Conservation (phyloP, 306 rosid species). For the Dalbergia cultrata region DNA sequence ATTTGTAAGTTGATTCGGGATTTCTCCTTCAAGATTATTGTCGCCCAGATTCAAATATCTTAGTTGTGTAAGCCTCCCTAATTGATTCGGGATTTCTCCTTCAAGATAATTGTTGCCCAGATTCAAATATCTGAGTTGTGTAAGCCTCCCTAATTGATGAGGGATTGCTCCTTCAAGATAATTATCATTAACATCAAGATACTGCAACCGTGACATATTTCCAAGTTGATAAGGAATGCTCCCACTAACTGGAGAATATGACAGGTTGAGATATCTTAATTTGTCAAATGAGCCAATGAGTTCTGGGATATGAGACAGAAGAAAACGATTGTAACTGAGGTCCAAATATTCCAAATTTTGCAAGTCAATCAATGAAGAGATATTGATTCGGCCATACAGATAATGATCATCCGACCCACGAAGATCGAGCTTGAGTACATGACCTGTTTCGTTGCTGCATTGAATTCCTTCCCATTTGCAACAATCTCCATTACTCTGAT, state of each 20-base stretch:
- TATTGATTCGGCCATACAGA: background rate
- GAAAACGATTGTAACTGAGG: background rate
- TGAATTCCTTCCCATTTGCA: slow-evolving; percentile 10
- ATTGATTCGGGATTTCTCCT: slow-evolving; percentile 1
- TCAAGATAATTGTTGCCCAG: background rate
- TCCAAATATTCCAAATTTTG: slow-evolving; percentile 18
- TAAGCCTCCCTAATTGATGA: background rate
- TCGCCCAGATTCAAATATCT: background rate
- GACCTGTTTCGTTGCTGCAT: slow-evolving; percentile 8
- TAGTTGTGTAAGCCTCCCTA: background rate
- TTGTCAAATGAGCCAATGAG: background rate
- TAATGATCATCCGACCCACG: background rate
- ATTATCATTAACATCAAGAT: background rate
- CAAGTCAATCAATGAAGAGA: background rate
- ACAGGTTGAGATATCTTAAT: slow-evolving; percentile 9
- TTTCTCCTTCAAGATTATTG: background rate
- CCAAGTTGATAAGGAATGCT: background rate
- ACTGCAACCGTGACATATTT: background rate
- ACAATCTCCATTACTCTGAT: background rate
- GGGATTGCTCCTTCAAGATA: background rate
- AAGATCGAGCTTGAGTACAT: background rate
- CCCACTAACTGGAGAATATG: background rate
- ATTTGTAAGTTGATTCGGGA: background rate
- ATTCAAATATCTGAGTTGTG: background rate
- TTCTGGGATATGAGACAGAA: background rate